Evolutionary conservation across 2,329 filamentous ascomycete species (phyloP), one percentile per base, ranked within the genome.

Genomic region (Exophiala sp.): DNA sequence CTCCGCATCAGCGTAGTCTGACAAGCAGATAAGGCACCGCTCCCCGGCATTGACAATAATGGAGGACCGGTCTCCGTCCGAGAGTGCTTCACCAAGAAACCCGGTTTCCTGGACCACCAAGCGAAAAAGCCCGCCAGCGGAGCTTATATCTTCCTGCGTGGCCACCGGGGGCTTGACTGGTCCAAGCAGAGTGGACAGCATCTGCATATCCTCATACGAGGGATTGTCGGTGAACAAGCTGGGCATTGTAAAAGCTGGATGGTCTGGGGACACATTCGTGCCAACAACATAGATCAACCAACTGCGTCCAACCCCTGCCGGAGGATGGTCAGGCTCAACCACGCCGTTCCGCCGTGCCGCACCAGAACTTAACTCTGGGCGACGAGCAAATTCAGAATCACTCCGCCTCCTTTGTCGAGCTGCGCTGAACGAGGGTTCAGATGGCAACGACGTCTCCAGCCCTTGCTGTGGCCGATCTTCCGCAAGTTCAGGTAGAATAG

Each of bases 231-330:
- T 85, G 63, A 85, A 85, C 9, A 86, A 70, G 58, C 81, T 84
- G 10, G 82, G 82, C 16, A 82, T 83, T 6, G 81, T 82, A 54
- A 85, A 76, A 18, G 83, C 82, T 18, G 82, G 82, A 62, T 85
- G 82, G 57, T 84, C 83, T 59, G 85, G 81, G 1, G 82, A 81
- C 46, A 85, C 78, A 57, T 82, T 84, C 35, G 82, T 82, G 38
- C 82, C 82, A 44, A 86, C 76, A 7, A 86, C 81, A 62, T 86
- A 86, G 46, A 86, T 85, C 60, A 86, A 76, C 82, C 82, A 86
- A 65, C 81, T 85, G 57, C 82, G 71, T 47, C 79, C 80, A 47
- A 72, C 73, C 50, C 70, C 68, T 35, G 69, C 66, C 8, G 68
- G 63, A 47, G 70, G 64, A 39, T 73, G 71, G 49, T 80, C 74